Evolutionary conservation across 148 eudicot genomes (phyloP).

Genomic region (Silene conica): DNA sequence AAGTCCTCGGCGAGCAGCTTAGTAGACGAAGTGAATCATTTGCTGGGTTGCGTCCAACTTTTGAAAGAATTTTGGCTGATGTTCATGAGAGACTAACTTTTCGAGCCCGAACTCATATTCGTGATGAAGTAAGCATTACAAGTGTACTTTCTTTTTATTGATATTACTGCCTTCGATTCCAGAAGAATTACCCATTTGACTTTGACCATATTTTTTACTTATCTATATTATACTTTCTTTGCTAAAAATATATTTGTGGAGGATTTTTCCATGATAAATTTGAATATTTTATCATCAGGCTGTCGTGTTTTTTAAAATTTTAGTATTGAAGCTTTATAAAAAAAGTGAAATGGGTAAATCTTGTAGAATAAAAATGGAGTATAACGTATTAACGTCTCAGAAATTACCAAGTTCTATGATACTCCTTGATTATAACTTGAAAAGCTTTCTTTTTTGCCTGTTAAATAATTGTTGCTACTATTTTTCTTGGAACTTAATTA

Average conservation of each 20-base stretch:
- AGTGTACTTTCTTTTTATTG: not conserved
- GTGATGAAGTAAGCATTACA: constrained; percentile 69
- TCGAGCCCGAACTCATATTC: constrained; percentile 92
- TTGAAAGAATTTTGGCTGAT: constrained; percentile 89
- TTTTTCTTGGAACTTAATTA: no score
- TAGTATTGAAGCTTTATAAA: no score
- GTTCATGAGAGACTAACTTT: constrained; percentile 93
- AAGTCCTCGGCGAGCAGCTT: constrained; percentile 88
- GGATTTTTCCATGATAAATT: no score
- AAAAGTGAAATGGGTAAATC: no score
- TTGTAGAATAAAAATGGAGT: no score
- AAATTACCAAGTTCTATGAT: not conserved
- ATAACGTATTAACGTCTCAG: not conserved
- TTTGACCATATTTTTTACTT: no score
- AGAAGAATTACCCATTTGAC: not conserved
- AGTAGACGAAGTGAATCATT: constrained; percentile 76
- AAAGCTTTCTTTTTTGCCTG: no score
- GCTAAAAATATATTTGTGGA: no score
- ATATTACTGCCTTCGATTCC: not conserved
- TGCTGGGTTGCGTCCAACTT: constrained; percentile 87
- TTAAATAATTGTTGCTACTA: no score
- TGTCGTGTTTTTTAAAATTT: no score
- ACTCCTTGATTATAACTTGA: not conserved
- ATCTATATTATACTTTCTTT: no score
- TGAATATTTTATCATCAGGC: no score